These are phyloP conservation scores for Bassia scoparia DNA, from an alignment of 148 eudicot genomes.

Conservation along the genomic window DNA sequence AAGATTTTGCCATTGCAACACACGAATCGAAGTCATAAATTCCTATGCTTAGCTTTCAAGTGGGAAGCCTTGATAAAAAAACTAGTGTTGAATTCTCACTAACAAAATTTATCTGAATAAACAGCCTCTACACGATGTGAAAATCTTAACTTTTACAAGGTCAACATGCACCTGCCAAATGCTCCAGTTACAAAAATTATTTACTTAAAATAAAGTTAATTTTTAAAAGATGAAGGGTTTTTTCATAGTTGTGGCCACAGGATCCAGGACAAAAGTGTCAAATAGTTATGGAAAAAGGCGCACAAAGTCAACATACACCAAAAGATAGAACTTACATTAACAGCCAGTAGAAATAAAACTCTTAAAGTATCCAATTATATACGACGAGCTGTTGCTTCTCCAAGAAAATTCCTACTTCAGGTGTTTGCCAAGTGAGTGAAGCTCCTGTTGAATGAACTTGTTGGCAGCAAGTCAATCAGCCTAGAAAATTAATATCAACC, in stretches of 20 bases:
- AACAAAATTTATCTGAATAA: no score
- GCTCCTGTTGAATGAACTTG: constrained; percentile 40
- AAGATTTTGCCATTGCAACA: no score
- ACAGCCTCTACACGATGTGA: no score
- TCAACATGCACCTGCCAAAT: no score
- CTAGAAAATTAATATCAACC: constrained; percentile 27
- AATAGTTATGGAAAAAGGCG: not conserved
- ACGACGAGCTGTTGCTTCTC: constrained; percentile 67
- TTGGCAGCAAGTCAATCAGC: constrained; percentile 70
- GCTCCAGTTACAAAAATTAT: no score
- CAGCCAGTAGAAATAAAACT: constrained; percentile 60
- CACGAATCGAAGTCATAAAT: no score
- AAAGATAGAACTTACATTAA: constrained; percentile 55
- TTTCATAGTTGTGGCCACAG: no score
- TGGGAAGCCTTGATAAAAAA: no score
- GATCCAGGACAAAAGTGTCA: not conserved
- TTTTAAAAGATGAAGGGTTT: not conserved
- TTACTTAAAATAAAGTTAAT: no score
- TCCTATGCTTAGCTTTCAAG: no score
- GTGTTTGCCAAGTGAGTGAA: constrained; percentile 44
- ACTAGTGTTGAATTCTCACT: no score
- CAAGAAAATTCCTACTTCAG: constrained; percentile 67
- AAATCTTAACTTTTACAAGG: no score
- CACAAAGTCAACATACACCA: not conserved
- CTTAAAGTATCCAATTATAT: constrained; percentile 55